Conservation (phyloP, 73 alveolate genomes). For the Symbiodinium pilosum region DNA sequence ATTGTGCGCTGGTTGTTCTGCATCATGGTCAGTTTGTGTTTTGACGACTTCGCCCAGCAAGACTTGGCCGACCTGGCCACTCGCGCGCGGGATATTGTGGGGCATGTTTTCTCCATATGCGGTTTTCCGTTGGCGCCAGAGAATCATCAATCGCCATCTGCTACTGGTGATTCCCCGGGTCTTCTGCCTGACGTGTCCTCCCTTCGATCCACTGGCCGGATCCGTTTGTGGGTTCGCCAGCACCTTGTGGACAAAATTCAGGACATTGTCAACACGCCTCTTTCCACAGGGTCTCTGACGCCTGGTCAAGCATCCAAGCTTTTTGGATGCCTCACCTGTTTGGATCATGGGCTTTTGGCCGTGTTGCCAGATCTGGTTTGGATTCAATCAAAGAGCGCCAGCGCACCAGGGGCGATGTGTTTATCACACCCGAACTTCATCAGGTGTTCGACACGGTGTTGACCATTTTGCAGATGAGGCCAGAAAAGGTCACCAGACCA, state of each 20-base stretch:
- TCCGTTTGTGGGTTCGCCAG: background rate
- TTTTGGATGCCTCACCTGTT: conserved; percentile 10
- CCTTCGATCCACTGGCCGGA: no score
- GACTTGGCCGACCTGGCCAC: background rate
- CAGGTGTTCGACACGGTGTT: no score
- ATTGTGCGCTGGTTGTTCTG: background rate
- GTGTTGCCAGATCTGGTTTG: conserved; percentile 7
- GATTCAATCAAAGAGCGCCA: conserved; percentile 22
- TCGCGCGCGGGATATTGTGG: background rate
- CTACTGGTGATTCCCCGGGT: conserved; percentile 11
- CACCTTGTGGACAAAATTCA: conserved; percentile 5
- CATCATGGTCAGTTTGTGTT: background rate
- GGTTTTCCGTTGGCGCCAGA: conserved; percentile 12
- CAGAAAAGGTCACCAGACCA: background rate
- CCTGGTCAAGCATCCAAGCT: conserved; percentile 14
- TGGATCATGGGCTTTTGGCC: conserved; percentile 5
- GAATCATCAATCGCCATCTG: background rate
- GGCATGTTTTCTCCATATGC: background rate
- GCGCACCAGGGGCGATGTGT: no score
- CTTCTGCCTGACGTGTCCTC: background rate
- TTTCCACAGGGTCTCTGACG: no score
- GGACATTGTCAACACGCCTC: background rate
- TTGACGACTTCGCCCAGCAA: conserved; percentile 20
- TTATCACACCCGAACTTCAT: no score
- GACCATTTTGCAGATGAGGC: background rate